Conservation (phyloP, 78 protist species). For the Acrasis kona region DNA sequence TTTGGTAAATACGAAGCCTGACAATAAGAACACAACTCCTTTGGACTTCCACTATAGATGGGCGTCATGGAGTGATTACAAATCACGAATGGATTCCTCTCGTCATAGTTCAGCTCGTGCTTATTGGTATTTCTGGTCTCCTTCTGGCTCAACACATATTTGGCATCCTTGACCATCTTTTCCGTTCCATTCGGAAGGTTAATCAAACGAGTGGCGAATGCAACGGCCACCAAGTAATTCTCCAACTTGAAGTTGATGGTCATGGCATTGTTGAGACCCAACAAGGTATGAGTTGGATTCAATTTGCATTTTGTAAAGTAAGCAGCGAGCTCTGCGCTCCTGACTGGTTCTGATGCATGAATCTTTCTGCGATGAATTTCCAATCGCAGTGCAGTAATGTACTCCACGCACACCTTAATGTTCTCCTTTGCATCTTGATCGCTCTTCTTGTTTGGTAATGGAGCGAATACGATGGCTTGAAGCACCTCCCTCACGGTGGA, state of each 20-base stretch:
- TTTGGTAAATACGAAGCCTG: slow-evolving; percentile 39
- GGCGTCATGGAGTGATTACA: slow-evolving; percentile 51
- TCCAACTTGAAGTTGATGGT: slow-evolving; percentile 38
- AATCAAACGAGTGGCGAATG: slow-evolving; percentile 77
- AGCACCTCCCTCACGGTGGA: slow-evolving; percentile 34
- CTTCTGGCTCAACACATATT: background rate
- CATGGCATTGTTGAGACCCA: slow-evolving; percentile 76
- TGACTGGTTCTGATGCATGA: background rate
- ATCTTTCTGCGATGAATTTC: slow-evolving; percentile 50
- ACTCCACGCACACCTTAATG: slow-evolving; percentile 76
- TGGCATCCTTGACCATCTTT: slow-evolving; percentile 15
- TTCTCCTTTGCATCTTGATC: slow-evolving; percentile 51
- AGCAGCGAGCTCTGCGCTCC: slow-evolving; percentile 80
- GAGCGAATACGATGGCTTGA: slow-evolving; percentile 19
- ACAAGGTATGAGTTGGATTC: slow-evolving; percentile 63
- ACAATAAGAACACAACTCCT: slow-evolving; percentile 62
- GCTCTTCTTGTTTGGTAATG: slow-evolving; percentile 33
- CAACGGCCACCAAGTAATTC: slow-evolving; percentile 49
- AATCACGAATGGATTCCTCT: slow-evolving; percentile 78
- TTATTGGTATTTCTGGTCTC: background rate
- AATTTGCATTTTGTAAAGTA: slow-evolving; percentile 91
- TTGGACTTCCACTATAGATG: slow-evolving; percentile 65
- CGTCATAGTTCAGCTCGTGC: slow-evolving; percentile 55
- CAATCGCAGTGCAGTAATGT: slow-evolving; percentile 68
- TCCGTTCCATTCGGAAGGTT: slow-evolving; percentile 62